A percentile compares a stretch with the other conserved stretches of the same genome.
These are phyloP conservation scores for Beauveria medogensis DNA, from an alignment of 2,329 filamentous ascomycete species.

Conservation along the genomic window DNA sequence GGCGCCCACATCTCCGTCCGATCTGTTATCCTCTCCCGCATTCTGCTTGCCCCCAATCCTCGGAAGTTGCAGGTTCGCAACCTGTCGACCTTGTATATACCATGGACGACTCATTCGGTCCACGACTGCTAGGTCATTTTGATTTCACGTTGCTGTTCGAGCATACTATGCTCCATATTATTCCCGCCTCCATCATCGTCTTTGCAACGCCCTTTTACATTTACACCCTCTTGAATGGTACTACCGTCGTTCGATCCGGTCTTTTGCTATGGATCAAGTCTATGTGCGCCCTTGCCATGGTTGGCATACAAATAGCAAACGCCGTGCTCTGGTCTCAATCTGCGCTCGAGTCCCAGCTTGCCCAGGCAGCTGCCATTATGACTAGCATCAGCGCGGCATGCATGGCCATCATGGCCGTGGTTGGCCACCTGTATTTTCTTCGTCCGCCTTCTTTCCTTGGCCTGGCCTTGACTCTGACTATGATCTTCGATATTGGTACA, in stretches of 20 bases:
- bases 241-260: not conserved
- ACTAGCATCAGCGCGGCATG: constrained; percentile 19
- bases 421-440: constrained; percentile 24
- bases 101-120: constrained; percentile 7
- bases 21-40: not conserved
- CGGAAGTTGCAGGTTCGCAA: not conserved
- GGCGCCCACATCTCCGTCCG: no score
- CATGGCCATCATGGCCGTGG: constrained; percentile 22
- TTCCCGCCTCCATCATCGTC: constrained; percentile 7
- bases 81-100: no score
- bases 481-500: constrained; percentile 25
- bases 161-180: constrained; percentile 1
- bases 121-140: constrained; percentile 1
- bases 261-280: constrained; percentile 18
- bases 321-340: constrained; percentile 1
- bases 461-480: constrained; percentile 23
- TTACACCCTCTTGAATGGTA: not conserved
- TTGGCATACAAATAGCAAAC: constrained; percentile 17
- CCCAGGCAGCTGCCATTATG: constrained; percentile 19
- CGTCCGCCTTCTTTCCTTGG: constrained; percentile 26
- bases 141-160: constrained; percentile 5
- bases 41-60: not conserved
- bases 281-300: not conserved
- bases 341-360: not conserved
- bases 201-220: constrained; percentile 7